Base-by-base conservation (phyloP, 1,284 basidiomycete species). In the Phlebopus sp. region DNA sequence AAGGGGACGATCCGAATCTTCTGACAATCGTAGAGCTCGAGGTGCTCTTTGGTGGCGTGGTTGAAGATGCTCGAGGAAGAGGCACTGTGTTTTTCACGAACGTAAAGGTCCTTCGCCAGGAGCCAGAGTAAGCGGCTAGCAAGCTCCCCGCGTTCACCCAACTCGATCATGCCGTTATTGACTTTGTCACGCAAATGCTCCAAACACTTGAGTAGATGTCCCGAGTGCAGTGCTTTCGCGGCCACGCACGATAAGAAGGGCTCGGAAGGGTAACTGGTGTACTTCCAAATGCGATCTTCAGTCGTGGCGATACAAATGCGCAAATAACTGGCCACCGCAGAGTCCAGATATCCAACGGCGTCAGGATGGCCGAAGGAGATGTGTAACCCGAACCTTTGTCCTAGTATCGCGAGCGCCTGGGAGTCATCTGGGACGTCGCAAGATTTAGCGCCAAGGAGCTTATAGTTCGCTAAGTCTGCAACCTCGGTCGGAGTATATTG, bases 351-450 rank as follows among this genome's bases (percentile, higher is more conserved):
- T 21, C 37, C 37, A 2, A 40, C 44, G 9, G 44, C 29, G 15
- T 46, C 37, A 0, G 37, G 38, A 18, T 47, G 37, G 38, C 41
- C 46, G 21, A 47, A 25, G 34, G 25, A 37, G 32, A 47, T 23
- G 8, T 31, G 21, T 7, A 41, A 18, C 11, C 10, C 38, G 15
- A 47, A 47, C 41, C 47, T 48, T 34, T 48, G 46, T 13, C 31
- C 42, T 2, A 48, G 41, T 3, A 48, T 1, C 3, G 41, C 35
- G 3, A 48, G 40, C 11, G 27, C 17, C 4, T 48, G 25, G n/a
- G 27, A n/a, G n/a, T n/a, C 29, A 3, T 11, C 3, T n/a, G n/a
- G 5, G 30, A 56, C 37, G 56, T 52, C 56, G 5, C 5, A 37
- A 44, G 37, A 1, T 9, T 9, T 18, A 8, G 18, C 41, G 2